phyloP scores from a whole-genome alignment of 805 yeast species.

The Yarrowia hollandica region DNA sequence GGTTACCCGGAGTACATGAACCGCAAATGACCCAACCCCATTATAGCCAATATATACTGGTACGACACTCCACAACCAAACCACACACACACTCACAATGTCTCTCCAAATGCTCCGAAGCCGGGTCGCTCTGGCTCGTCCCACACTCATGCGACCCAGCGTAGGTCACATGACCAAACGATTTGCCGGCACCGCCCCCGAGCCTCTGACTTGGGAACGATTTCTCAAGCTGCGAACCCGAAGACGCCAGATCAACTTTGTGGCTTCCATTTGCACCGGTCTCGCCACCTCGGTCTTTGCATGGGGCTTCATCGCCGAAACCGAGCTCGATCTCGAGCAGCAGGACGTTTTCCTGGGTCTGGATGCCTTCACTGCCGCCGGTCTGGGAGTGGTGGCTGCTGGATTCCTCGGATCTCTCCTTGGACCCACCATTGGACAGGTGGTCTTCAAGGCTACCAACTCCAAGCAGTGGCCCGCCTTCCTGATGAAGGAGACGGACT shows the following conservation, averaged over 20 bases:
- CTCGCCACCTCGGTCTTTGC: conserved; percentile 64
- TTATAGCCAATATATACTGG: too few relatives aligned
- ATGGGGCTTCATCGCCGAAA: conserved; percentile 73
- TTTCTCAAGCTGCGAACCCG: conserved; percentile 74
- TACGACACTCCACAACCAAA: not conserved
- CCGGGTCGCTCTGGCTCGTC: conserved; percentile 21
- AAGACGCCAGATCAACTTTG: conserved; percentile 68
- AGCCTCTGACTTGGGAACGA: conserved; percentile 69
- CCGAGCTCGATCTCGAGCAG: conserved; percentile 70
- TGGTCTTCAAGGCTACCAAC: conserved; percentile 52
- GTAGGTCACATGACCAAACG: conserved; percentile 23
- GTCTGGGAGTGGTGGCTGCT: conserved; percentile 68
- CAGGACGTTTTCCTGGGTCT: conserved; percentile 83
- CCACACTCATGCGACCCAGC: conserved; percentile 10
- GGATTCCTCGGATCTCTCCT: conserved; percentile 76
- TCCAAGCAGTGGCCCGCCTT: conserved; percentile 38
- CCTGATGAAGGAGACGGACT: conserved; percentile 62
- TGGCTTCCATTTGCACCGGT: conserved; percentile 68
- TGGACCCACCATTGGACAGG: conserved; percentile 81
- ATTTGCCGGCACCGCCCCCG: conserved; percentile 26
- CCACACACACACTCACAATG: not conserved
- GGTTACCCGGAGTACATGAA: conserved; percentile 22
- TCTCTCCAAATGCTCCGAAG: conserved; percentile 16
- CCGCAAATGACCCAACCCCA: conserved; percentile 16
- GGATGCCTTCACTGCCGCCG: conserved; percentile 81